Conservation (phyloP, 139 green algal species). For the Prasinococcaceae sp. region DNA sequence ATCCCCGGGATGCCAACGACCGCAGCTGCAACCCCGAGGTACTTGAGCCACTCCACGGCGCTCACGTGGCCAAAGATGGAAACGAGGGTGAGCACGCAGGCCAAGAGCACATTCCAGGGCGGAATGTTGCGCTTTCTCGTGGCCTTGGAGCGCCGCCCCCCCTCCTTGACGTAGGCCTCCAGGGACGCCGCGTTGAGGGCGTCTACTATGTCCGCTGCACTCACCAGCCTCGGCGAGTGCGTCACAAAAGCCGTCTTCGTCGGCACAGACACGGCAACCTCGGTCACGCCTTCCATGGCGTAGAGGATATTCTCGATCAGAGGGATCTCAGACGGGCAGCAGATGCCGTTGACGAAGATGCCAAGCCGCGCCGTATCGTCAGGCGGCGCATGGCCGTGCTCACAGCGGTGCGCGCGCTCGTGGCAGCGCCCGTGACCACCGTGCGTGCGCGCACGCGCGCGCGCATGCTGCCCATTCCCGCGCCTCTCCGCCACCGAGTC, state of each 20-base stretch:
- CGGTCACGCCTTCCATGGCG: constrained; percentile 33
- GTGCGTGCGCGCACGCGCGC: too few species aligned
- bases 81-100: constrained; percentile 29
- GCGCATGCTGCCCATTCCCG: too few species aligned
- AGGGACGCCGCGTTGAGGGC: constrained; percentile 47
- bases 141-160: background rate
- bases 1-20: constrained; percentile 30
- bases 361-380: too few species aligned
- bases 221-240: constrained; percentile 27
- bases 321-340: constrained; percentile 47
- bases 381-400: too few species aligned
- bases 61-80: constrained; percentile 38
- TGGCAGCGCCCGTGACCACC: too few species aligned
- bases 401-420: too few species aligned
- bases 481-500: too few species aligned
- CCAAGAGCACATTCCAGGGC: constrained; percentile 20
- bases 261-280: constrained; percentile 40
- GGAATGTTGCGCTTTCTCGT: constrained; percentile 11
- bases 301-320: constrained; percentile 40
- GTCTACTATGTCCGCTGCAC: constrained; percentile 33
- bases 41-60: constrained; percentile 26
- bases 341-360: constrained; percentile 42
- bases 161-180: constrained; percentile 31
- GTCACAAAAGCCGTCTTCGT: constrained; percentile 43
- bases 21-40: constrained; percentile 34